Evolutionary conservation across 139 green algal genomes (phyloP).

Genomic region (Eudorina sp.): DNA sequence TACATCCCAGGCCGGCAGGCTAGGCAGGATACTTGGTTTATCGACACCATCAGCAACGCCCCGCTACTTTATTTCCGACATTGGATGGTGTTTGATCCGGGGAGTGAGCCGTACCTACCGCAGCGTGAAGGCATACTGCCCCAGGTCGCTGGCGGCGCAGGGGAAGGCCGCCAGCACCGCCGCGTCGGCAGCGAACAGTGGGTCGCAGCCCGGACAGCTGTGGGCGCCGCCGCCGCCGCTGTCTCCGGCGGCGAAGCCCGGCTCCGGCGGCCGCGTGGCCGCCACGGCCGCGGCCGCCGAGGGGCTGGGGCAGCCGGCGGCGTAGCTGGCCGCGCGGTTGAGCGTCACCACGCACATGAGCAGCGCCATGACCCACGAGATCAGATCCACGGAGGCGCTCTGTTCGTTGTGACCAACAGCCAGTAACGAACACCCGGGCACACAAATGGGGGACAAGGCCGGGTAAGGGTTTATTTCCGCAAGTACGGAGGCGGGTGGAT

Average conservation of each 20-base stretch:
- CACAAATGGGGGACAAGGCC: too few relatives aligned
- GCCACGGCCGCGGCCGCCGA: neutral
- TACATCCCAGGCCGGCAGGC: too few relatives aligned
- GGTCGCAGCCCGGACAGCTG: neutral
- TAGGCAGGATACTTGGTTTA: too few relatives aligned
- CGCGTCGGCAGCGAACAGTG: neutral
- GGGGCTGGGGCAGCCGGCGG: neutral
- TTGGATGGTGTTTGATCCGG: too few relatives aligned
- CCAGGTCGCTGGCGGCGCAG: neutral
- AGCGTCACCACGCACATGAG: neutral
- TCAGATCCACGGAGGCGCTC: neutral
- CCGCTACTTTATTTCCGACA: too few relatives aligned
- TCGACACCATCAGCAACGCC: too few relatives aligned
- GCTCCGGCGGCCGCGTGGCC: neutral
- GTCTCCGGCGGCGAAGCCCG: too few relatives aligned
- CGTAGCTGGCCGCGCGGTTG: neutral
- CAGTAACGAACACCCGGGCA: too few relatives aligned
- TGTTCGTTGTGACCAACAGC: too few relatives aligned
- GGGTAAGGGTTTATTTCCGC: too few relatives aligned
- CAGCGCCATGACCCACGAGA: neutral
- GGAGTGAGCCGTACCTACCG: too few relatives aligned
- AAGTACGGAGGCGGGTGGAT: too few relatives aligned
- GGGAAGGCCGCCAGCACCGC: neutral
- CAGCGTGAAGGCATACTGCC: slow-evolving; percentile 19
- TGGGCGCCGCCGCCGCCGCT: neutral